These are phyloP conservation scores for Apiotrichum sp. DNA, from an alignment of 1,284 basidiomycete species.

Conservation along the genomic window DNA sequence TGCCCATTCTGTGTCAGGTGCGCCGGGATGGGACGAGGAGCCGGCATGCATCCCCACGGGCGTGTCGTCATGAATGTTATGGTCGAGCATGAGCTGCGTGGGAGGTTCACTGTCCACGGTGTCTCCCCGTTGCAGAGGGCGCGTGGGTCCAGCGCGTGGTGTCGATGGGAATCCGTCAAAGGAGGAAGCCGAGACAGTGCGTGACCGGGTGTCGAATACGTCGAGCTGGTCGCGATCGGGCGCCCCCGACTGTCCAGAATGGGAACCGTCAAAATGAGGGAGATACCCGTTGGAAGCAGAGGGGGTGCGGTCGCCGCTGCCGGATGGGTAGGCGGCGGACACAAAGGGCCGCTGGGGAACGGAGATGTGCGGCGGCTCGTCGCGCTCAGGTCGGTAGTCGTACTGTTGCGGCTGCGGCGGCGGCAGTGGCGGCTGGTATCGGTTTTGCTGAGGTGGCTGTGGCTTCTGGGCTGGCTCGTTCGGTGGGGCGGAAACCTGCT, in stretches of 20 bases:
- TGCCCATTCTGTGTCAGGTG: slow-evolving; percentile 26
- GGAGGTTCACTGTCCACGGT: background rate
- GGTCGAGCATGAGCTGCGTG: background rate
- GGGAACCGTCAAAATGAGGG: background rate
- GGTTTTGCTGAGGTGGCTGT: no score
- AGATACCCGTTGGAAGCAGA: background rate
- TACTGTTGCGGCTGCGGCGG: no score
- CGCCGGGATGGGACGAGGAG: background rate
- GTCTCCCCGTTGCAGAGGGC: background rate
- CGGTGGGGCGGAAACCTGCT: no score
- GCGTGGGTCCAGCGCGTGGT: background rate
- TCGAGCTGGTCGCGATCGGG: background rate
- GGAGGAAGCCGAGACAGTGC: background rate
- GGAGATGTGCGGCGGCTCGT: background rate
- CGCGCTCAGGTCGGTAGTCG: no score
- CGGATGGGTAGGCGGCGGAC: background rate
- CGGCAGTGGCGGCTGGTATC: no score
- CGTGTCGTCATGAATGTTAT: no score
- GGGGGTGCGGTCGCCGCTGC: background rate
- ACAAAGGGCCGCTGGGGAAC: background rate
- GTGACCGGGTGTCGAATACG: background rate
- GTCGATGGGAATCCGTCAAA: background rate
- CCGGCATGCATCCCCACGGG: no score
- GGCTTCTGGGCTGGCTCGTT: no score
- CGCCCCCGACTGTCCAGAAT: no score